phyloP scores from a whole-genome alignment of 306 rosid species.

The Corylus americana region DNA sequence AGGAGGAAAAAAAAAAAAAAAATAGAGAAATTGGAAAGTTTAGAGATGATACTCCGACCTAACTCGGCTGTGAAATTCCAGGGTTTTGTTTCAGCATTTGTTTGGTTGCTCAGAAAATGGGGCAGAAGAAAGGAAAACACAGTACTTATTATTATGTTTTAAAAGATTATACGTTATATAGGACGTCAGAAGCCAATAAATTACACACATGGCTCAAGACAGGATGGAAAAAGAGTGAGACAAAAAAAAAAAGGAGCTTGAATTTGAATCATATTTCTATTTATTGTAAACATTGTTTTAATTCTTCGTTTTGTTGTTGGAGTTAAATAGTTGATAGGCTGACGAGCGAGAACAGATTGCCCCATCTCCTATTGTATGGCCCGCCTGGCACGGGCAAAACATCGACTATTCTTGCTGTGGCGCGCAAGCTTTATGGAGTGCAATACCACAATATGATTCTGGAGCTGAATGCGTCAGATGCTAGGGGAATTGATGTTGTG shows the following conservation, averaged over 20 bases:
- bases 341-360: constrained; percentile 85
- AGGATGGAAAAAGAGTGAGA: background rate
- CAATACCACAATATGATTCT: constrained; percentile 76
- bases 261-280: background rate
- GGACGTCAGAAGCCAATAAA: background rate
- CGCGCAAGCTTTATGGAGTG: constrained; percentile 83
- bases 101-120: background rate
- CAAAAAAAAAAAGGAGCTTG: background rate
- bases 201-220: background rate
- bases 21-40: background rate
- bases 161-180: background rate
- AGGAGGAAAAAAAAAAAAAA: background rate
- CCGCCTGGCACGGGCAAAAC: constrained; percentile 99
- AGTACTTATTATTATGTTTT: background rate
- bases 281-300: background rate
- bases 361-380: constrained; percentile 89
- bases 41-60: background rate
- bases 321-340: constrained; percentile 72
- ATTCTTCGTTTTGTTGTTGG: constrained; percentile 18
- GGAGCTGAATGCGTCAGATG: constrained; percentile 95
- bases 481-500: constrained; percentile 94
- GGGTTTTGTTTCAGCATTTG: background rate
- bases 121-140: background rate
- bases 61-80: background rate
- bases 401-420: constrained; percentile 89